phyloP scores from a whole-genome alignment of 805 yeast species.

The Sugiyamaella chiloensis region DNA sequence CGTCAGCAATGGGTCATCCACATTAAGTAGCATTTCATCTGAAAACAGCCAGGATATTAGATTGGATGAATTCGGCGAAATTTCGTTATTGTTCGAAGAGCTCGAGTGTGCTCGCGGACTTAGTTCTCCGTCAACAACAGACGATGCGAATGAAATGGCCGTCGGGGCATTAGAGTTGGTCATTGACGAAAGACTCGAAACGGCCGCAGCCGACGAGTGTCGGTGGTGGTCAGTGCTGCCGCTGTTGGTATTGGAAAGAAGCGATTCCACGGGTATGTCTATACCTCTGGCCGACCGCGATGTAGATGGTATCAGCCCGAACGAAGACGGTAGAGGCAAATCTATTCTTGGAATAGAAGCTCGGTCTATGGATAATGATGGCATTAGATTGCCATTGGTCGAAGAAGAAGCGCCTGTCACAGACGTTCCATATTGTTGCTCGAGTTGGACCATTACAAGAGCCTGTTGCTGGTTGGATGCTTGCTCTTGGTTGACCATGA shows the following conservation, averaged over 20 bases:
- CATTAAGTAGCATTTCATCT: conserved; percentile 31
- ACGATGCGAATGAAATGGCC: not conserved
- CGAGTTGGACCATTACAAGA: conserved; percentile 1
- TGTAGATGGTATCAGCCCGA: not conserved
- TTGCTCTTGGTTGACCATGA: conserved; percentile 1
- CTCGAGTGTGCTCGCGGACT: no score
- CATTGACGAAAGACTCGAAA: not conserved
- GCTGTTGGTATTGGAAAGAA: not conserved
- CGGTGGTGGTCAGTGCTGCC: not conserved
- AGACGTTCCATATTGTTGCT: not conserved
- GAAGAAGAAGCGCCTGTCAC: not conserved
- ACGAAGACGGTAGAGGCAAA: not conserved
- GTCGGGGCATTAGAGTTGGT: not conserved
- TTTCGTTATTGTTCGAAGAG: not conserved
- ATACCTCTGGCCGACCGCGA: not conserved
- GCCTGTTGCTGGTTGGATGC: not conserved
- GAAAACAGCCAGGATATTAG: conserved; percentile 39
- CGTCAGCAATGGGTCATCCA: conserved; percentile 27
- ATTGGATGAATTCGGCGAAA: conserved; percentile 22
- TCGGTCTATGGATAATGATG: not conserved
- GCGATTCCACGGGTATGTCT: not conserved
- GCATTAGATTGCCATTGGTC: not conserved
- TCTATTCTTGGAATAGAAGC: not conserved
- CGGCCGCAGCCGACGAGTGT: not conserved
- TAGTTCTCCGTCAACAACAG: not conserved